Percentiles rank a stretch among this genome's conserved stretches.
These are phyloP conservation scores for Colletotrichum endophyticum DNA, from an alignment of 2,329 filamentous ascomycete genomes.

Conservation along the genomic window DNA sequence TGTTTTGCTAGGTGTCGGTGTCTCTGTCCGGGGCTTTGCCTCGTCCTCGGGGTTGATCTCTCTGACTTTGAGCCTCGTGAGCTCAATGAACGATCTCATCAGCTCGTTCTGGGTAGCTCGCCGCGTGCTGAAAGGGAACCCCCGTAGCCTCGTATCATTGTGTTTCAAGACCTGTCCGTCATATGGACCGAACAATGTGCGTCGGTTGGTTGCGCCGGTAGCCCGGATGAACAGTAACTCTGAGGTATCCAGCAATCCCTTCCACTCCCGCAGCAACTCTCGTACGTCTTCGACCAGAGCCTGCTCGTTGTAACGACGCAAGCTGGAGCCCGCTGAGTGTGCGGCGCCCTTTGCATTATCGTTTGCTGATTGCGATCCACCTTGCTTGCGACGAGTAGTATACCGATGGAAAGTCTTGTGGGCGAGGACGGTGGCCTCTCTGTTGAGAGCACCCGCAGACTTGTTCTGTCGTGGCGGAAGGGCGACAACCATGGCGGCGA, in stretches of 20 bases:
- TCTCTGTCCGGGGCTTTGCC: slow-evolving; percentile 46
- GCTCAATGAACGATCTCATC: slow-evolving; percentile 91
- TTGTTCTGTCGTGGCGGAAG: slow-evolving; percentile 81
- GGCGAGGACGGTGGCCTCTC: slow-evolving; percentile 85
- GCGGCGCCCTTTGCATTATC: slow-evolving; percentile 93
- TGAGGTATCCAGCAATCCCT: slow-evolving; percentile 79
- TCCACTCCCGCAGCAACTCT: slow-evolving; percentile 83
- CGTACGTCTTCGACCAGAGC: slow-evolving; percentile 90
- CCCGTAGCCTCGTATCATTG: slow-evolving; percentile 80
- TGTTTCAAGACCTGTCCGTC: slow-evolving; percentile 83
- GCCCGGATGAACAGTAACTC: slow-evolving; percentile 90
- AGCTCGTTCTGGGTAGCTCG: slow-evolving; percentile 93
- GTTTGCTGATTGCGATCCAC: slow-evolving; percentile 91
- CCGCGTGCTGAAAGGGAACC: slow-evolving; percentile 92
- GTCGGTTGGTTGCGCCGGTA: slow-evolving; percentile 83
- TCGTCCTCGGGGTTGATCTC: slow-evolving; percentile 73
- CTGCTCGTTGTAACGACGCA: slow-evolving; percentile 93
- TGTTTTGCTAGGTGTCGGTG: slow-evolving; percentile 35
- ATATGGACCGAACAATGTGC: slow-evolving; percentile 89
- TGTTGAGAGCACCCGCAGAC: slow-evolving; percentile 74
- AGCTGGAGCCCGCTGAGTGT: slow-evolving; percentile 87
- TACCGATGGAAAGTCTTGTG: slow-evolving; percentile 99
- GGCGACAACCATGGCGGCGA: slow-evolving; percentile 94
- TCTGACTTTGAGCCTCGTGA: slow-evolving; percentile 87
- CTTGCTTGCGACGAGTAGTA: slow-evolving; percentile 94